Base-by-base conservation (phyloP, 495 filamentous ascomycete genomes). In the Penicillium macrosclerotiorum region DNA sequence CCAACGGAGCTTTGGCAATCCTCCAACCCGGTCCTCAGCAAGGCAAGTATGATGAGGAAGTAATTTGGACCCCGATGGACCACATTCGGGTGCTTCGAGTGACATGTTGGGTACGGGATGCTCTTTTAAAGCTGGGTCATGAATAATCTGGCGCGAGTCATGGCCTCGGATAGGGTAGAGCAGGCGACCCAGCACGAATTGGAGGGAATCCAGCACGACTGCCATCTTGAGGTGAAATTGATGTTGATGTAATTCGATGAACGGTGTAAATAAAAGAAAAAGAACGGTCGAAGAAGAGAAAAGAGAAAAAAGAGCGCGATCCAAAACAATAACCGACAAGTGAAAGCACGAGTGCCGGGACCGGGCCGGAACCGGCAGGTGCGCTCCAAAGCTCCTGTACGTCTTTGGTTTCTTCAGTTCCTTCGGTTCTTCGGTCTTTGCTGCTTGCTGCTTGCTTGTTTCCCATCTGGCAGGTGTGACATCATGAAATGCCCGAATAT, bases 1-100 rank as follows among this genome's bases (percentile, higher is more conserved):
- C 75, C 72, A 78, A n/a, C 45, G 54, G 14, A 77, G 41, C 7
- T 63, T 52, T 2, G 74, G 74, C 8, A 76, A 55, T 24, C 48
- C 57, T n/a, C 68, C 71, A 2, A 16, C 34, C 0, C 67, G 65
- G 46, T 72, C 68, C 9, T 59, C 49, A 3, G 57, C 63, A 2
- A 60, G 42, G 14, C 53, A 58, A 8, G 68, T 72, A 53, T 76
- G 68, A 1, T 69, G 53, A 1, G 47, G 46, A 8, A 53, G 57
- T n/a, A 78, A 42, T 1, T 36, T 42, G 7, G 69, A 67, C 19
- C 64, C 63, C 1, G 62, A 64, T 8, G 55, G 56, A 14, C 72
- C 73, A 47, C 64, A 66, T 30, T 71, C 69, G 1, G 62, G 52
- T 6, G 68, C 63, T 8, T 69, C 67, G 11, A 78, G 58, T 5